These are phyloP conservation scores for Talaromyces sp. DNA, from an alignment of 2,329 filamentous ascomycete species.

Conservation along the genomic window DNA sequence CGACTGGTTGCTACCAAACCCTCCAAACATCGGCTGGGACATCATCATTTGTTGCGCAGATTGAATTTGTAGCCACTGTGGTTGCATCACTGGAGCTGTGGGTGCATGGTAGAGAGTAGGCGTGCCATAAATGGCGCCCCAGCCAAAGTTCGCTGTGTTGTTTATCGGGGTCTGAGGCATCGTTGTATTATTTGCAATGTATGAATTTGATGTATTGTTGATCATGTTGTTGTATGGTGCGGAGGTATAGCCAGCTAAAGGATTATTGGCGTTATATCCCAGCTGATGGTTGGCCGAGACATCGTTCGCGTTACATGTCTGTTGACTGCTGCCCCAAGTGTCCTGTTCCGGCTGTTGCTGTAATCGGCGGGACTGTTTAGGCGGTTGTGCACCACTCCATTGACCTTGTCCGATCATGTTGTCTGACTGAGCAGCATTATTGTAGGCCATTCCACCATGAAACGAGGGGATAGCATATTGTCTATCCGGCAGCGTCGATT, in stretches of 20 bases:
- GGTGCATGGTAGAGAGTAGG: neutral
- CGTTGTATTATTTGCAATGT: neutral
- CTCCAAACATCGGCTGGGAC: conserved; percentile 4
- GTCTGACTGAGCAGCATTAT: neutral
- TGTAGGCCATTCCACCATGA: neutral
- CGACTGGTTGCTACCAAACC: neutral
- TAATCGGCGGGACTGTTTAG: neutral
- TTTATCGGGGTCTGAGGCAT: neutral
- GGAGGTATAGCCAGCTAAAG: neutral
- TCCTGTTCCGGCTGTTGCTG: neutral
- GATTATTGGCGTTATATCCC: neutral
- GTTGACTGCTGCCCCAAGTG: neutral
- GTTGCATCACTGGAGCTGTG: neutral
- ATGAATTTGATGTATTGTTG: neutral
- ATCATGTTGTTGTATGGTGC: neutral
- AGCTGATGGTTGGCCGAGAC: neutral
- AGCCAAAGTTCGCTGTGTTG: conserved; percentile 12
- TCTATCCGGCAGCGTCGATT: neutral
- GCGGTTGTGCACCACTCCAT: neutral
- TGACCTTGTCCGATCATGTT: neutral
- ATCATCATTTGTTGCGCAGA: conserved; percentile 11
- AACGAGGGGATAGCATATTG: neutral
- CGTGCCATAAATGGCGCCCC: conserved; percentile 3
- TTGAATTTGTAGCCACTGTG: conserved; percentile 3
- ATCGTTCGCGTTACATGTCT: neutral